A percentile compares a stretch with the other conserved stretches of the same genome.
Conservation (phyloP, 257 asterid species). For the Anisodus tanguticus region DNA sequence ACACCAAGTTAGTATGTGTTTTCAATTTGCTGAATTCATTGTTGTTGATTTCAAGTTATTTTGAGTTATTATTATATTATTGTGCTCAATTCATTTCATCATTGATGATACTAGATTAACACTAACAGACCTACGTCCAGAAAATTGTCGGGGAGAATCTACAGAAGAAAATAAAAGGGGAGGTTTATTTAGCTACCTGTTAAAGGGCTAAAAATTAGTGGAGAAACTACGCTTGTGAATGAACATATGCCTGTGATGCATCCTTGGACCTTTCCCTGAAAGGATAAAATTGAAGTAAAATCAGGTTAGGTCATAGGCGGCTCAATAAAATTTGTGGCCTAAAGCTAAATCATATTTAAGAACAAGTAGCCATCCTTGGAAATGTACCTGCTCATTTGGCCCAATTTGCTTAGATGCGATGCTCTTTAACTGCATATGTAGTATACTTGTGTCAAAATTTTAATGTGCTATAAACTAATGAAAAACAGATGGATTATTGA, state of each 20-base stretch:
- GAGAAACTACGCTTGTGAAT: constrained; percentile 71
- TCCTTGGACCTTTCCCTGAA: constrained; percentile 92
- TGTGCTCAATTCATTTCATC: no score
- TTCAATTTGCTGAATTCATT: no score
- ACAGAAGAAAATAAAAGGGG: neutral
- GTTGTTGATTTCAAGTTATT: no score
- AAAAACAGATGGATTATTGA: neutral
- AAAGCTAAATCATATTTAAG: neutral
- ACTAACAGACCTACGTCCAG: no score
- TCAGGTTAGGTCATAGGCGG: neutral
- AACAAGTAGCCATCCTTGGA: neutral
- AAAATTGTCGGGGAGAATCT: neutral
- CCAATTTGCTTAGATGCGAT: constrained; percentile 94
- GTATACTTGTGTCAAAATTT: neutral
- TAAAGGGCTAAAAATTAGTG: constrained; percentile 83
- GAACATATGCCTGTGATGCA: constrained; percentile 84
- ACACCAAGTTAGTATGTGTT: no score
- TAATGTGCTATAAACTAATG: neutral
- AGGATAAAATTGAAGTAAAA: neutral
- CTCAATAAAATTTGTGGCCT: neutral
- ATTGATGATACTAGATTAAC: no score
- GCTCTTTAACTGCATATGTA: constrained; percentile 68
- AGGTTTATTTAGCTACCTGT: constrained; percentile 49
- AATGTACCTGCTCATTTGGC: constrained; percentile 75
- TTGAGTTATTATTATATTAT: no score